phyloP scores from a whole-genome alignment of 208 protist species.

The Leishmania guyanensis region DNA sequence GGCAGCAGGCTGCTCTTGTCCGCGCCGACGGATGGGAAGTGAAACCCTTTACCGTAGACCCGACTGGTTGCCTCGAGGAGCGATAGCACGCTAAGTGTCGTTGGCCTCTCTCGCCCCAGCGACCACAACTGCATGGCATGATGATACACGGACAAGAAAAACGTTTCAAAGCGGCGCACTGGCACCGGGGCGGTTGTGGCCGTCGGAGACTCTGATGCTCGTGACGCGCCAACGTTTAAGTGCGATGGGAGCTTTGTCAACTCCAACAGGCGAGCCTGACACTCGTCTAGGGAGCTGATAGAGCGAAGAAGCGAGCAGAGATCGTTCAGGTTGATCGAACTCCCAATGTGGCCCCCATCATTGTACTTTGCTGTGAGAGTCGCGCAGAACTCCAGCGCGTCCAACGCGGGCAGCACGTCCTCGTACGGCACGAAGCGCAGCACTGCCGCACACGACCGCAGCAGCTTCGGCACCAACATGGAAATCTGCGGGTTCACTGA shows the following conservation, averaged over 20 bases:
- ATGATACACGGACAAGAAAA: constrained; percentile 41
- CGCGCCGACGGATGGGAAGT: constrained; percentile 49
- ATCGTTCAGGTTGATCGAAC: constrained; percentile 63
- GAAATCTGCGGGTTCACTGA: constrained; percentile 11
- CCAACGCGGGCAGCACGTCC: constrained; percentile 39
- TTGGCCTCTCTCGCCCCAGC: constrained; percentile 31
- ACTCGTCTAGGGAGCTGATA: constrained; percentile 42
- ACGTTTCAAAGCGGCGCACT: constrained; percentile 20
- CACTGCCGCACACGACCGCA: constrained; percentile 66
- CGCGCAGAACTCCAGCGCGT: constrained; percentile 45
- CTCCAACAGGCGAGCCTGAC: constrained; percentile 24
- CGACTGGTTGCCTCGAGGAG: constrained; percentile 62
- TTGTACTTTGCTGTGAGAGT: constrained; percentile 23
- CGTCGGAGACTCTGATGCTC: neutral
- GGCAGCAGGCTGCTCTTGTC: constrained; percentile 76
- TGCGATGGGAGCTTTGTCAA: neutral
- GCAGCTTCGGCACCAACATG: constrained; percentile 53
- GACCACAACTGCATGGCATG: constrained; percentile 61
- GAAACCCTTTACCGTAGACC: constrained; percentile 63
- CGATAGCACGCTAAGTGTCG: constrained; percentile 59
- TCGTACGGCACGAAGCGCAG: constrained; percentile 40
- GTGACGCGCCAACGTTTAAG: neutral
- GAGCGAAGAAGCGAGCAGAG: constrained; percentile 66
- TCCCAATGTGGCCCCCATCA: constrained; percentile 46
- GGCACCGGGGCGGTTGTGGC: too few relatives aligned